These are phyloP conservation scores for Populus alba DNA, from an alignment of 345 rosid genomes.

Conservation along the genomic window DNA sequence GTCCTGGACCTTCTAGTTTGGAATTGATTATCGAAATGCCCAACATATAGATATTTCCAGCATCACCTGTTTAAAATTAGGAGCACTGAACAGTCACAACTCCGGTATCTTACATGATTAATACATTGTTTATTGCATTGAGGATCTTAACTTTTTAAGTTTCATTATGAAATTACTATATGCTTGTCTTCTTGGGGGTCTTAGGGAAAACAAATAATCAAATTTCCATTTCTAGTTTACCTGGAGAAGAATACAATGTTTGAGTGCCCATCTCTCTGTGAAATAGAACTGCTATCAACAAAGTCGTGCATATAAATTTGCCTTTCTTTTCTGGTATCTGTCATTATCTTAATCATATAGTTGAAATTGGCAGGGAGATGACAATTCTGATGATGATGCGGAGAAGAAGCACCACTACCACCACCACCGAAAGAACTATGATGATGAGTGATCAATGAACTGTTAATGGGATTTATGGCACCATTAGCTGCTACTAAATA, in stretches of 20 bases:
- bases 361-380: conserved; percentile 52
- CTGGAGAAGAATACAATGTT: neutral
- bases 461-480: conserved; percentile 33
- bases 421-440: conserved; percentile 49
- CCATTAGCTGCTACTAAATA: conserved; percentile 41
- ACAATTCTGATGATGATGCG: conserved; percentile 50
- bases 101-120: too few species aligned
- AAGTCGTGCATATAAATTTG: neutral
- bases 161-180: too few species aligned
- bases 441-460: conserved; percentile 51
- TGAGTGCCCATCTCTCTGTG: neutral
- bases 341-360: neutral
- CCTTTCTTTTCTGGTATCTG: neutral
- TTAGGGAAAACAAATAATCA: too few species aligned
- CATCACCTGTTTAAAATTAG: too few species aligned
- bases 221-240: too few species aligned
- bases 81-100: too few species aligned
- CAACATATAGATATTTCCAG: too few species aligned
- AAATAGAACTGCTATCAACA: neutral
- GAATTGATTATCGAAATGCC: too few species aligned
- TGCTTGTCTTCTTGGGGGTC: too few species aligned
- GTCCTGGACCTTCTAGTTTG: too few species aligned
- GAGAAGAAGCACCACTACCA: conserved; percentile 61
- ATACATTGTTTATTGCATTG: too few species aligned
- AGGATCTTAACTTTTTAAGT: too few species aligned